Conservation (phyloP, 257 asterid genomes). For the Jacaranda mimosifolia region DNA sequence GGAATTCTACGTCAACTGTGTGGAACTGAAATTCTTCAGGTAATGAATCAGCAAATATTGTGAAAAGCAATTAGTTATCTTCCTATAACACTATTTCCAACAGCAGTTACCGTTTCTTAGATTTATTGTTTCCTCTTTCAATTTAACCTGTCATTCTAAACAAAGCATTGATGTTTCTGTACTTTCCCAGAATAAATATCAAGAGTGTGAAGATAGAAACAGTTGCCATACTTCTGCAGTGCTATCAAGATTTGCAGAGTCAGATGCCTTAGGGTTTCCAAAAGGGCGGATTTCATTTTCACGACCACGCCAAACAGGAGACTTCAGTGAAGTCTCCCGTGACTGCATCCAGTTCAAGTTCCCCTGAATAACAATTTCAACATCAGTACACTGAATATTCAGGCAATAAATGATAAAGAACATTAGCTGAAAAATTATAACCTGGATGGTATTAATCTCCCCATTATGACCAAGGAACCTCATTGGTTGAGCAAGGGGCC, state of each 20-base stretch:
- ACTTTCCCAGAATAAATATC: conserved; percentile 23
- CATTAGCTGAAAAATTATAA: conserved; percentile 28
- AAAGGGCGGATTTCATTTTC: conserved; percentile 96
- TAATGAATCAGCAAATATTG: no score
- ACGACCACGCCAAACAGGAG: conserved; percentile 98
- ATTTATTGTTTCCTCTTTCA: no score
- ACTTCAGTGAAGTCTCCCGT: conserved; percentile 89
- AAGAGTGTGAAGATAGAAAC: conserved; percentile 17
- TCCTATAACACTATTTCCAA: no score
- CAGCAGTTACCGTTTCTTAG: no score
- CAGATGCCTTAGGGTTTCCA: conserved; percentile 97
- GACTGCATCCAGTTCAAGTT: conserved; percentile 99
- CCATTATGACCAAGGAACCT: conserved; percentile 99
- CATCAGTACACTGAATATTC: conserved; percentile 36
- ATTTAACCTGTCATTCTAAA: not conserved
- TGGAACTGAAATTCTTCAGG: no score
- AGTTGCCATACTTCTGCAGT: conserved; percentile 85
- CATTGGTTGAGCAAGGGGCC: conserved; percentile 99
- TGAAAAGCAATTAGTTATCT: no score
- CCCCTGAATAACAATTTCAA: conserved; percentile 61
- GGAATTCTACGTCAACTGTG: no score
- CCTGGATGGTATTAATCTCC: conserved; percentile 99
- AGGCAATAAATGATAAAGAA: conserved; percentile 18
- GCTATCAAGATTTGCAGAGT: conserved; percentile 98
- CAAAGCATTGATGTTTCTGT: not conserved